Conservation (phyloP, 257 asterid species). For the Lantana camara region DNA sequence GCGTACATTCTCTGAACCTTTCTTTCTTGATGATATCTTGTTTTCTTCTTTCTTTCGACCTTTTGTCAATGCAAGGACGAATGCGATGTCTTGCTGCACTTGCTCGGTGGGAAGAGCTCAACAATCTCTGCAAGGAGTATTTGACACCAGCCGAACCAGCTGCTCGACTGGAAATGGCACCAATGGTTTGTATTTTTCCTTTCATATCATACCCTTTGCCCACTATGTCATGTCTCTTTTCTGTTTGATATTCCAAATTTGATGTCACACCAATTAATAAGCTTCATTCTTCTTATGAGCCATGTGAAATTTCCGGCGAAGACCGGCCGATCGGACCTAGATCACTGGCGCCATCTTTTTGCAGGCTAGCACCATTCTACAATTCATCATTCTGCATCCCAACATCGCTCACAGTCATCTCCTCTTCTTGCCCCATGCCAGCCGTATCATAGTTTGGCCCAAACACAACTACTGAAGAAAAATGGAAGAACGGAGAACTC, state of each 20-base stretch:
- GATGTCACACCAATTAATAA: background rate
- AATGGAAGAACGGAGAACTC: no score
- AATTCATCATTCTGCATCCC: no score
- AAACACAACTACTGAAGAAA: no score
- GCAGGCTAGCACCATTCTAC: no score
- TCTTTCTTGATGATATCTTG: conserved; percentile 18
- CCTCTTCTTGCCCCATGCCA: no score
- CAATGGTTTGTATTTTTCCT: conserved; percentile 67
- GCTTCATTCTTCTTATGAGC: no score
- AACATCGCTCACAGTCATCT: no score
- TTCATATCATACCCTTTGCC: conserved; percentile 21
- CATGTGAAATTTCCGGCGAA: no score
- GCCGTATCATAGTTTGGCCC: no score
- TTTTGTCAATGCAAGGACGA: conserved; percentile 61
- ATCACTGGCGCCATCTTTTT: no score
- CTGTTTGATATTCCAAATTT: conserved; percentile 23
- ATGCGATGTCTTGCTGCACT: conserved; percentile 99
- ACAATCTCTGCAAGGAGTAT: conserved; percentile 90
- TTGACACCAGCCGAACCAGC: conserved; percentile 99
- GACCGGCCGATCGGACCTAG: no score
- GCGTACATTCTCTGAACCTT: no score
- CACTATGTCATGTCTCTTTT: conserved; percentile 6
- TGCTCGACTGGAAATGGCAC: conserved; percentile 99
- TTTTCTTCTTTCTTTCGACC: conserved; percentile 11
- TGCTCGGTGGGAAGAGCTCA: conserved; percentile 99